phyloP scores from a whole-genome alignment of 1,284 basidiomycete species.

The Moesziomyces antarcticus region DNA sequence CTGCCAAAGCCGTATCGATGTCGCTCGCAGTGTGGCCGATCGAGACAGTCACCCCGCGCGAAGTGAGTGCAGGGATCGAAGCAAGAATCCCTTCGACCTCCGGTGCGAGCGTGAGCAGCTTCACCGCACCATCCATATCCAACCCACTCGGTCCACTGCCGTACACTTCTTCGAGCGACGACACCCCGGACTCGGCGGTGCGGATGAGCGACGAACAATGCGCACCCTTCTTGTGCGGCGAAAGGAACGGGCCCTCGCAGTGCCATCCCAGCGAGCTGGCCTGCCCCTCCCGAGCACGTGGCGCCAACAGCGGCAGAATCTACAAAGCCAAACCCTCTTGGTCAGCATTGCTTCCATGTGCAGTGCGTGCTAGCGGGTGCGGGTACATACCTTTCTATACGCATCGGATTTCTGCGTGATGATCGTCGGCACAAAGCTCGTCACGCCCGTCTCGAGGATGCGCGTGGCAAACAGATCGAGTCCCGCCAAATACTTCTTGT shows the following conservation, averaged over 20 bases:
- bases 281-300: constrained; percentile 70
- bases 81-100: constrained; percentile 84
- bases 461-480: constrained; percentile 78
- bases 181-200: constrained; percentile 64
- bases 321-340: constrained; percentile 33
- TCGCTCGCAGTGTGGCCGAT: constrained; percentile 84
- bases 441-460: constrained; percentile 87
- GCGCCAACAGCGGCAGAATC: constrained; percentile 72
- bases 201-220: constrained; percentile 79
- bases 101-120: constrained; percentile 86
- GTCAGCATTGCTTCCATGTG: not conserved
- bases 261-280: constrained; percentile 80
- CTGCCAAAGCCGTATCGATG: constrained; percentile 76
- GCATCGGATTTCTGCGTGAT: constrained; percentile 33
- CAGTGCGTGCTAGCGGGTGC: not conserved
- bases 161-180: constrained; percentile 25
- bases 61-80: constrained; percentile 74
- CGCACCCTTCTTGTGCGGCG: constrained; percentile 78
- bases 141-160: constrained; percentile 60
- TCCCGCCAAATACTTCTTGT: constrained; percentile 68
- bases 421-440: constrained; percentile 73
- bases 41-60: constrained; percentile 79
- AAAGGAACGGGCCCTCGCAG: constrained; percentile 88
- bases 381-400: constrained; percentile 34
- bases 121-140: constrained; percentile 72